Conservation (phyloP, 768 basidiomycete genomes). For the Lactarius psammicola region DNA sequence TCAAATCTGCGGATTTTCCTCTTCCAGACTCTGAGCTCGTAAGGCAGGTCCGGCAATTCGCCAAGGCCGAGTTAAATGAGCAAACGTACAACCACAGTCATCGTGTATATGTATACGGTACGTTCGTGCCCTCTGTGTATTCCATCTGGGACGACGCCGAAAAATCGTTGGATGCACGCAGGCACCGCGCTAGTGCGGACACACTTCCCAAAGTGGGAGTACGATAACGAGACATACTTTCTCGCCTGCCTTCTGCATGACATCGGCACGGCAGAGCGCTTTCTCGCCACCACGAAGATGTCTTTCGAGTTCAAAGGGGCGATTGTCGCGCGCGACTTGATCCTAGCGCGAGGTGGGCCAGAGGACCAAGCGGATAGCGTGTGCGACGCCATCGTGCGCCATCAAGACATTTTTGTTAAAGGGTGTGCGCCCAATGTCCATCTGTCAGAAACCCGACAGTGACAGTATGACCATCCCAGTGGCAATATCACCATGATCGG, state of each 20-base stretch:
- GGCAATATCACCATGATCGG: constrained; percentile 53
- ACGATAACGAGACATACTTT: constrained; percentile 50
- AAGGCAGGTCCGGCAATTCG: constrained; percentile 41
- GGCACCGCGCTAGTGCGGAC: constrained; percentile 48
- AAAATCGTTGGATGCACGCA: constrained; percentile 29
- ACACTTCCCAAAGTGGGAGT: constrained; percentile 49
- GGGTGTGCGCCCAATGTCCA: constrained; percentile 35
- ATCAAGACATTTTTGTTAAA: constrained; percentile 48
- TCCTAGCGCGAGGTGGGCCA: constrained; percentile 42
- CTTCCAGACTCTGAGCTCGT: constrained; percentile 45
- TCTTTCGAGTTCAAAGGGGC: constrained; percentile 58
- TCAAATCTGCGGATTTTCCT: constrained; percentile 42
- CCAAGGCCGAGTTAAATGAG: constrained; percentile 44
- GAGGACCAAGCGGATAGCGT: constrained; percentile 54
- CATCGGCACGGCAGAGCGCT: constrained; percentile 49
- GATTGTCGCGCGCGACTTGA: constrained; percentile 50
- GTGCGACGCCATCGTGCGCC: constrained; percentile 50
- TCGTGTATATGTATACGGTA: constrained; percentile 52
- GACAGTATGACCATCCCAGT: constrained; percentile 30
- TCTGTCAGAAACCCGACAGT: neutral
- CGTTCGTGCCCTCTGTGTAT: constrained; percentile 12
- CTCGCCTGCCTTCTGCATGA: constrained; percentile 53
- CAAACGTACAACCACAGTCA: constrained; percentile 50
- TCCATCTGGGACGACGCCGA: neutral
- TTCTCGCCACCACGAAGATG: constrained; percentile 51